Evolutionary conservation across 345 rosid species (phyloP).

Genomic region (Citrus reticulata): DNA sequence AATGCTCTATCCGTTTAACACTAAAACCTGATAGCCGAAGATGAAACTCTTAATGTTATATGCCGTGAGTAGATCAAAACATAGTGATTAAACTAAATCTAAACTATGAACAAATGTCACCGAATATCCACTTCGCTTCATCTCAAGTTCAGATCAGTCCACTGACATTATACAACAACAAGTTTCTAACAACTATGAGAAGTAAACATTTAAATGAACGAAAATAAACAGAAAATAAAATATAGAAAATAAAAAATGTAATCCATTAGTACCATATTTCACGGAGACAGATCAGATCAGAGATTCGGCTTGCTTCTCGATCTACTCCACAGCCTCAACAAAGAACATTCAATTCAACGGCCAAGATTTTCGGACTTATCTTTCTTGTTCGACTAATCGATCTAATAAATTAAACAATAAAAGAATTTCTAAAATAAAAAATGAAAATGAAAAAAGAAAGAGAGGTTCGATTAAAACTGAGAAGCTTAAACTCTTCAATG

Average conservation of each 20-base stretch:
- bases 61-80: conserved; percentile 11
- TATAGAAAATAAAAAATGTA: background rate
- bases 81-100: background rate
- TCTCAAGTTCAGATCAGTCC: conserved; percentile 37
- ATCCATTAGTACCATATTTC: conserved; percentile 33
- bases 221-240: background rate
- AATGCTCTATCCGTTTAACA: background rate
- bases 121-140: conserved; percentile 5
- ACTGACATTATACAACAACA: conserved; percentile 11
- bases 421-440: conserved; percentile 10
- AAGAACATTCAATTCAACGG: conserved; percentile 29
- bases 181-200: background rate
- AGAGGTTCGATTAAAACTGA: conserved; percentile 4
- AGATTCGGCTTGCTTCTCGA: conserved; percentile 38
- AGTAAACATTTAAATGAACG: background rate
- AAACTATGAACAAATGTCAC: background rate
- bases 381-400: conserved; percentile 1
- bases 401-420: conserved; percentile 8
- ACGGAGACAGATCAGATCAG: conserved; percentile 35
- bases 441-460: background rate
- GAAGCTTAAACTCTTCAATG: conserved; percentile 47
- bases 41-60: background rate
- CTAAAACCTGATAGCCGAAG: background rate
- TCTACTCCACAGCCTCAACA: conserved; percentile 31
- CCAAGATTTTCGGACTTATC: background rate